Percentiles rank a stretch among this genome's conserved stretches.
Conservation (phyloP, 192 early-diverging fungal genomes). For the Podila verticillata region DNA sequence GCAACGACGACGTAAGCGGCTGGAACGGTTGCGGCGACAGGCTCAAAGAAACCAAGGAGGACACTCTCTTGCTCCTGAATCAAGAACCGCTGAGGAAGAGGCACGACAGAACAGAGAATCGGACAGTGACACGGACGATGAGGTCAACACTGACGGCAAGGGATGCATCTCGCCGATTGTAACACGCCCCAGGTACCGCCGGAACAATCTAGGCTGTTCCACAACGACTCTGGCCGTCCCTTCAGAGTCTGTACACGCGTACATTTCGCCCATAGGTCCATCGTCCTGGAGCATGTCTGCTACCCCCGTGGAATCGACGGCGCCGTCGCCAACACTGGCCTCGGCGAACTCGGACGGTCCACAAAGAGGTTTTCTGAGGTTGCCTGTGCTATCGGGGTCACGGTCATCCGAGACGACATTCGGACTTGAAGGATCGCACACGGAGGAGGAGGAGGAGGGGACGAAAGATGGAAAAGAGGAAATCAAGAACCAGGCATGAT, state of each 20-base stretch:
- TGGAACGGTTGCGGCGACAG: neutral
- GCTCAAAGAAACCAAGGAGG: neutral
- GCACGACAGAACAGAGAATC: neutral
- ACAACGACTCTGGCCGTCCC: neutral
- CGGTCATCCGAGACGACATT: slow-evolving; percentile 15
- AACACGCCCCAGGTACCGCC: neutral
- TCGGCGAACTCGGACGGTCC: neutral
- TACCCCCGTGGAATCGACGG: neutral
- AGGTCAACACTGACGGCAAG: neutral
- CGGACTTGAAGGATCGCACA: neutral
- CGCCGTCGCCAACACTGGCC: neutral
- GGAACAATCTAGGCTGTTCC: neutral
- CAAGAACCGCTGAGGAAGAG: neutral
- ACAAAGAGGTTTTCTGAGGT: neutral
- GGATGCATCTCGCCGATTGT: neutral
- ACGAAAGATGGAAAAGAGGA: neutral
- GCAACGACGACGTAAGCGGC: neutral
- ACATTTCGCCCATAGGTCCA: neutral
- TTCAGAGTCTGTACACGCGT: neutral
- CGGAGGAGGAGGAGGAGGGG: neutral
- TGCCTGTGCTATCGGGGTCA: neutral
- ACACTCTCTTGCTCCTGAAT: neutral
- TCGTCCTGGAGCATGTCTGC: neutral
- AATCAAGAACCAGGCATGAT: neutral
- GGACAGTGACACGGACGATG: neutral